Percentiles rank a stretch among this genome's conserved stretches.
Evolutionary conservation across 2,329 filamentous ascomycete species (phyloP).

Genomic region (Xylaria sp.): DNA sequence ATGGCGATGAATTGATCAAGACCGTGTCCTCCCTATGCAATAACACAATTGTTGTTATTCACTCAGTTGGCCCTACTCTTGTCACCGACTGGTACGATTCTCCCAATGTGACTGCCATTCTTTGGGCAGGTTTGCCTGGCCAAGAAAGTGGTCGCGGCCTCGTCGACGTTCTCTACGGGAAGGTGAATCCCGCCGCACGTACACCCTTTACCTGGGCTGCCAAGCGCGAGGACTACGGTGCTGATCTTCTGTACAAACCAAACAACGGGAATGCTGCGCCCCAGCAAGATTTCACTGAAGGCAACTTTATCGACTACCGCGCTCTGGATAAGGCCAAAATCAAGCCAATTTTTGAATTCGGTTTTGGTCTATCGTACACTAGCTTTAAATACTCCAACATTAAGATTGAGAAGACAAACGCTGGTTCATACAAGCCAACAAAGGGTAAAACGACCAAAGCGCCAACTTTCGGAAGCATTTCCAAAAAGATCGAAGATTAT

Average conservation of each 20-base stretch:
- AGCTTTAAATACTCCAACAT: constrained; percentile 81
- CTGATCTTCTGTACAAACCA: constrained; percentile 72
- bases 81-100: constrained; percentile 79
- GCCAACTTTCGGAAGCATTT: constrained; percentile 72
- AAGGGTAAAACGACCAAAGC: constrained; percentile 71
- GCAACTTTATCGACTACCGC: constrained; percentile 84
- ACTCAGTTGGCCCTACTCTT: constrained; percentile 83
- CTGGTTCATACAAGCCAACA: constrained; percentile 66
- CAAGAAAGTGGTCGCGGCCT: constrained; percentile 86
- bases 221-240: constrained; percentile 74
- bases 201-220: constrained; percentile 84
- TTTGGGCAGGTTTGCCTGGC: constrained; percentile 85
- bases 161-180: constrained; percentile 84
- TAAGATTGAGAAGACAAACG: constrained; percentile 62
- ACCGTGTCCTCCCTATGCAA: constrained; percentile 80
- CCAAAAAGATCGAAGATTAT: constrained; percentile 72
- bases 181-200: constrained; percentile 79
- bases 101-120: constrained; percentile 83
- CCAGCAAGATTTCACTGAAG: constrained; percentile 80
- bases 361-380: constrained; percentile 83
- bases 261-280: constrained; percentile 75
- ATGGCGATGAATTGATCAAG: constrained; percentile 82
- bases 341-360: constrained; percentile 82
- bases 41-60: constrained; percentile 93
- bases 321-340: constrained; percentile 75